These are phyloP conservation scores for Diversispora epigaea DNA, from an alignment of 192 early-diverging fungal species.

Conservation along the genomic window DNA sequence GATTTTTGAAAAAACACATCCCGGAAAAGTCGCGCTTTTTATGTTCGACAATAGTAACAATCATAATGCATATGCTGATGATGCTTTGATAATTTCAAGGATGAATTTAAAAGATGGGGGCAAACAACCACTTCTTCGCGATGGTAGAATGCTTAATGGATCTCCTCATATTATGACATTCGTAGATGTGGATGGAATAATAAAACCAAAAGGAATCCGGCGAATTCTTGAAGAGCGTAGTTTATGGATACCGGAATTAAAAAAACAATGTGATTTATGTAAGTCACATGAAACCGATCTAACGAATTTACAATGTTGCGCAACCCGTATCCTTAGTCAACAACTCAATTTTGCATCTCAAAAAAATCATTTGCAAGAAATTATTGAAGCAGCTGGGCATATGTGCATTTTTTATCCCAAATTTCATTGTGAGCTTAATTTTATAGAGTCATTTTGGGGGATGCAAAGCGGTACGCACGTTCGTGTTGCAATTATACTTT, in stretches of 20 bases:
- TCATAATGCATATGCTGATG: too few species aligned
- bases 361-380: neutral
- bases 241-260: constrained; percentile 28
- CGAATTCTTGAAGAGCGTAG: constrained; percentile 31
- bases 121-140: constrained; percentile 23
- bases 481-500: neutral
- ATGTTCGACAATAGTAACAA: too few species aligned
- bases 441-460: too few species aligned
- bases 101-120: too few species aligned
- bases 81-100: too few species aligned
- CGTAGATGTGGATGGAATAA: too few species aligned
- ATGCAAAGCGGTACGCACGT: too few species aligned
- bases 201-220: constrained; percentile 35
- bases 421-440: too few species aligned
- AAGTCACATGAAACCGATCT: neutral
- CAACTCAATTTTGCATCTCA: constrained; percentile 5
- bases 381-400: neutral
- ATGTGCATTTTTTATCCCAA: too few species aligned
- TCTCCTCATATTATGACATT: constrained; percentile 29
- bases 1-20: too few species aligned
- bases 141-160: neutral
- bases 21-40: too few species aligned
- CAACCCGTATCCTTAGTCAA: neutral
- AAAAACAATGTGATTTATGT: constrained; percentile 26
- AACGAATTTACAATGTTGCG: neutral